Conservation (phyloP, 2,329 filamentous ascomycete genomes). For the Drechslera avenae region DNA sequence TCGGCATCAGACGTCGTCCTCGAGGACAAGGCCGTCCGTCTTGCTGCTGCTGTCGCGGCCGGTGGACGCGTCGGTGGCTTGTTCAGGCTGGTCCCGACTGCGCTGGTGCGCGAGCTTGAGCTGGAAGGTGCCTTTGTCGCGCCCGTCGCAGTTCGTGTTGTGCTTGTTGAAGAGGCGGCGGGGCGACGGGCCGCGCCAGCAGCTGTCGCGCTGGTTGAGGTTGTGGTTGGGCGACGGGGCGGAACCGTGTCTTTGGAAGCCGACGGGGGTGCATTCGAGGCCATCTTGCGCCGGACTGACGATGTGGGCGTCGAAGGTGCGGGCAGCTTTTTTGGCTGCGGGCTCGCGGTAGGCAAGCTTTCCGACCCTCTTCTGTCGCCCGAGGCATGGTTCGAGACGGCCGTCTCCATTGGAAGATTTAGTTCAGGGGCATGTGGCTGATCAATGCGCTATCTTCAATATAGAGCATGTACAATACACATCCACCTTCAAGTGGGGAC, state of each 20-base stretch:
- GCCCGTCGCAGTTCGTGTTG: constrained; percentile 31
- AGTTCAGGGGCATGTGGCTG: constrained; percentile 9
- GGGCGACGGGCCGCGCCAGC: constrained; percentile 36
- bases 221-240: constrained; percentile 35
- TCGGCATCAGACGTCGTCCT: constrained; percentile 37
- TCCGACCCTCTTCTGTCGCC: constrained; percentile 9
- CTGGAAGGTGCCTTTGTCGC: constrained; percentile 33
- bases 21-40: constrained; percentile 30
- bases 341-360: constrained; percentile 13
- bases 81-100: constrained; percentile 39
- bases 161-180: constrained; percentile 24
- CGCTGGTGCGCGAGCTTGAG: constrained; percentile 33
- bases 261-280: constrained; percentile 35
- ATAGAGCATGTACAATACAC: background rate
- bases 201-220: constrained; percentile 17
- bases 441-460: constrained; percentile 5
- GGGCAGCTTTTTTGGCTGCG: constrained; percentile 25
- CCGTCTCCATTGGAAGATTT: constrained; percentile 11
- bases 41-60: constrained; percentile 28
- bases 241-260: constrained; percentile 36
- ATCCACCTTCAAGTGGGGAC: background rate
- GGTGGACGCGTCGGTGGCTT: constrained; percentile 46
- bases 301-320: constrained; percentile 36
- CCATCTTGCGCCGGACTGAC: constrained; percentile 41
- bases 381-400: constrained; percentile 15